Evolutionary conservation across 177 flowering plant genomes (phyloP), one percentile per base, ranked within the genome.

Genomic region (Vitis hybrid): DNA sequence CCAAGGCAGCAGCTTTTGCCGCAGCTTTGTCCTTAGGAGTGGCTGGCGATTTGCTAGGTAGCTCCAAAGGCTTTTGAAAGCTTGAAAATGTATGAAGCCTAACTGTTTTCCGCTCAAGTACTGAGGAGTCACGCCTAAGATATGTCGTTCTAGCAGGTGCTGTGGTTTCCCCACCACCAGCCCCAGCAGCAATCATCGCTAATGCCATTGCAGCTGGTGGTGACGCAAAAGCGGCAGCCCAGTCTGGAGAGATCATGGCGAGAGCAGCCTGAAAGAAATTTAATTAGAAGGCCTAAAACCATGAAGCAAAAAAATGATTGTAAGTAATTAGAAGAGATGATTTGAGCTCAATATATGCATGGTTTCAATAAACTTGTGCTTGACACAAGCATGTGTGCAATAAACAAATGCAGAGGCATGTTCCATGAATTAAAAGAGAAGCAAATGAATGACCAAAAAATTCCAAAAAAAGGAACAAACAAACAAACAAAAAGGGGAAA

Each of bases 211-310:
- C 97, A 79, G 97, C 95, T 71, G 99, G 99, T 55, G 98, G 99
- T 63, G 99, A 96, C 62, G 98, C 99, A 87, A 96, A 96, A 77
- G 98, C 93, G 78, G 98, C 98, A 74, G 99, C 98, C 99, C 99
- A 96, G 64, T 85, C 87, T 69, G 95, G 92, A 74, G 98, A 89
- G 22, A 94, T 85, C 99, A 96, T 96, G 74, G 91, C 82, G 70
- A 94, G 92, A 85, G 97, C 93, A 83, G 95, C 95, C 99, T 96
- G 83, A 78, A 80, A 77, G 13, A 64, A 60, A 66, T 18, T 26
- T 1, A 20, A 68, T 20, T 26, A 65, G n/a, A 14, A 26, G 18
- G 55, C 39, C 63, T 19, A 10, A 50, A 45, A 68, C 26, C 26
- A 22, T 45, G 16, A 12, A 48, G 26, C 29, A 48, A 22, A 22